Evolutionary conservation across 2,329 filamentous ascomycete species (phyloP).

Genomic region (Bimuria novae-zelandiae): DNA sequence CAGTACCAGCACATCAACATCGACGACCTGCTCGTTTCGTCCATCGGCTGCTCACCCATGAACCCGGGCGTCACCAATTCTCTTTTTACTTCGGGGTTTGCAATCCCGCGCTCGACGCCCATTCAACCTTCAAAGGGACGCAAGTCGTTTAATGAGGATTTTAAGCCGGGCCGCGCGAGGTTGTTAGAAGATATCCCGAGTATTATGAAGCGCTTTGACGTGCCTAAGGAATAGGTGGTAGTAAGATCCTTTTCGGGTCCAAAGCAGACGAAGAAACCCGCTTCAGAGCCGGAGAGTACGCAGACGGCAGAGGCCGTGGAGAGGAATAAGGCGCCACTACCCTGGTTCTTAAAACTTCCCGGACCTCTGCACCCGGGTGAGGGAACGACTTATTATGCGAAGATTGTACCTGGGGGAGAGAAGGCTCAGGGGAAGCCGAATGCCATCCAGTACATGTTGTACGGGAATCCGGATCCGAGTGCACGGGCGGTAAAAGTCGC

Average conservation of each 20-base stretch:
- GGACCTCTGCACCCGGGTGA: slow-evolving; percentile 10
- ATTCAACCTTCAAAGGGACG: no score
- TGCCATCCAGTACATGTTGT: slow-evolving; percentile 19
- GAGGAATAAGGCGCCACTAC: no score
- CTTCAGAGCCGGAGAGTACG: no score
- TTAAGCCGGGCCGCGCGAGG: neutral
- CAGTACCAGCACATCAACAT: neutral
- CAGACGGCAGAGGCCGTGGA: neutral
- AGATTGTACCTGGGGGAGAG: neutral
- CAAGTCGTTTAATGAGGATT: no score
- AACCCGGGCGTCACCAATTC: neutral
- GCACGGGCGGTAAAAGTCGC: neutral
- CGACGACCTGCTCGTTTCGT: neutral
- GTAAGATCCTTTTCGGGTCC: neutral
- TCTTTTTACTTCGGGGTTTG: neutral
- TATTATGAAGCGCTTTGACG: neutral
- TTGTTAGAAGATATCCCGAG: neutral
- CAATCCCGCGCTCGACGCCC: no score
- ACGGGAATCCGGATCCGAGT: slow-evolving; percentile 18
- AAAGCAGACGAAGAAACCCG: neutral
- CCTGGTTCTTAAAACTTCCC: slow-evolving; percentile 20
- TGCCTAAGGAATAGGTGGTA: neutral
- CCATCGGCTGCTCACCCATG: neutral
- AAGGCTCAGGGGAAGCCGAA: slow-evolving; percentile 2
- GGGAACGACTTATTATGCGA: slow-evolving; percentile 18